phyloP scores from a whole-genome alignment of 208 protist genomes.

The Crithidia mellificae region DNA sequence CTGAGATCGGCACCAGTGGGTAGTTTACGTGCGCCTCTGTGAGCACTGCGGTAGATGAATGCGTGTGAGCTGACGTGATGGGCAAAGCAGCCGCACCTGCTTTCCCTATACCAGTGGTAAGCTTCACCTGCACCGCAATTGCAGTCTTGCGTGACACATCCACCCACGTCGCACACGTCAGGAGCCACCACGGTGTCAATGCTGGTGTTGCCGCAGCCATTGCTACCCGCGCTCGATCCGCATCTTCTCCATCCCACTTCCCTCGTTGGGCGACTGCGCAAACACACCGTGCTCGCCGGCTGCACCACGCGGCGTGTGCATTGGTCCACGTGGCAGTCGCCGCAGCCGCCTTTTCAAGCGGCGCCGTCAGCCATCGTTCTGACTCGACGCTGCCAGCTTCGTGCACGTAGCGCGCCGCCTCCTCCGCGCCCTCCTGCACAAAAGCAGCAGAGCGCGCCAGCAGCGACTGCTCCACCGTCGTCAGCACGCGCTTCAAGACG shows the following conservation, averaged over 20 bases:
- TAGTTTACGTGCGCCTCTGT: not conserved
- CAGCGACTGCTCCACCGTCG: conserved; percentile 6
- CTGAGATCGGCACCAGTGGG: not conserved
- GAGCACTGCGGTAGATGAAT: not conserved
- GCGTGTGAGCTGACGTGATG: no score
- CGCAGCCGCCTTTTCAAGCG: no score
- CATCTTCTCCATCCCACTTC: not conserved
- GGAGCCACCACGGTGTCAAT: not conserved
- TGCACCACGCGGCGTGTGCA: no score
- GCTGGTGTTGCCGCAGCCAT: no score
- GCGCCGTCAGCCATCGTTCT: not conserved
- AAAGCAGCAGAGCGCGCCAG: conserved; percentile 4
- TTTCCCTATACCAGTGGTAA: no score
- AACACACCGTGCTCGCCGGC: no score
- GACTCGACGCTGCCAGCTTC: conserved; percentile 8
- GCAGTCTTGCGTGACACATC: not conserved
- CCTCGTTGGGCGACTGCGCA: not conserved
- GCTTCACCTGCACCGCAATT: not conserved
- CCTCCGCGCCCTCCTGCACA: not conserved
- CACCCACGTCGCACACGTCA: conserved; percentile 4
- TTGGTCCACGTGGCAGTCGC: no score
- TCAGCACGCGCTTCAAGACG: not conserved
- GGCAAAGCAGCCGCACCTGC: no score
- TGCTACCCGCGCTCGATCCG: not conserved
- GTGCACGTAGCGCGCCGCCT: not conserved